A percentile compares a stretch with the other conserved stretches of the same genome.
These are phyloP conservation scores for Suillus weaverae DNA, from an alignment of 768 basidiomycete genomes.

Conservation along the genomic window DNA sequence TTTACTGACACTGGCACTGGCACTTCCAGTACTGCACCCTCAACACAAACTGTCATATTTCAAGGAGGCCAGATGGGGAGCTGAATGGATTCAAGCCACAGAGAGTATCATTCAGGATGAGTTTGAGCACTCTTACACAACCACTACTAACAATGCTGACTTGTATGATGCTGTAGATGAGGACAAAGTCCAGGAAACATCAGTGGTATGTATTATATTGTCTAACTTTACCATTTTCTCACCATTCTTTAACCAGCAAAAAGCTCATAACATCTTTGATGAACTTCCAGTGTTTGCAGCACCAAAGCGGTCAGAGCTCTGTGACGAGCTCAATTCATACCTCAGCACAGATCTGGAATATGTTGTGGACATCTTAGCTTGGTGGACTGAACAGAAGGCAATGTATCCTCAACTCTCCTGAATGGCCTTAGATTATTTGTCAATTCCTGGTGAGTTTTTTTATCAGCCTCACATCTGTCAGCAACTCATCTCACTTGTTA, in stretches of 20 bases:
- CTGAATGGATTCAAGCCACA: constrained; percentile 28
- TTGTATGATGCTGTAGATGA: not conserved
- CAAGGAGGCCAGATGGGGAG: constrained; percentile 23
- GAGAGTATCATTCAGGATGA: constrained; percentile 21
- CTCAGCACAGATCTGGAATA: constrained; percentile 26
- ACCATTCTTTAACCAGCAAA: not conserved
- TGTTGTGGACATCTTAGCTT: constrained; percentile 26
- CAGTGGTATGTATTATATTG: constrained; percentile 5
- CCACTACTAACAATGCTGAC: not conserved
- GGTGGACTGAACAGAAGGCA: constrained; percentile 29
- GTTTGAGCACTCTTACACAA: constrained; percentile 14
- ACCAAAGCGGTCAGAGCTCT: constrained; percentile 11
- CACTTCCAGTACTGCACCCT: constrained; percentile 33
- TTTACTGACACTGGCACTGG: not conserved
- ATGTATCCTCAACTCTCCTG: constrained; percentile 31
- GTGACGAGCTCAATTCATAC: constrained; percentile 32
- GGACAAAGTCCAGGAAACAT: not conserved
- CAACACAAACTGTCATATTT: constrained; percentile 31
- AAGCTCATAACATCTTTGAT: not conserved
- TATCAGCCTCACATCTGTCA: constrained; percentile 10
- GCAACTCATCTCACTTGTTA: constrained; percentile 15
- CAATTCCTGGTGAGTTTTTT: constrained; percentile 30
- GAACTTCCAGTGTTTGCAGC: not conserved
- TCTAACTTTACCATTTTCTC: not conserved
- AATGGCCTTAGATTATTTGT: constrained; percentile 37